A percentile compares a stretch with the other conserved stretches of the same genome.
Evolutionary conservation across 805 yeast species (phyloP).

Genomic region (Metschnikowia vanudenii): DNA sequence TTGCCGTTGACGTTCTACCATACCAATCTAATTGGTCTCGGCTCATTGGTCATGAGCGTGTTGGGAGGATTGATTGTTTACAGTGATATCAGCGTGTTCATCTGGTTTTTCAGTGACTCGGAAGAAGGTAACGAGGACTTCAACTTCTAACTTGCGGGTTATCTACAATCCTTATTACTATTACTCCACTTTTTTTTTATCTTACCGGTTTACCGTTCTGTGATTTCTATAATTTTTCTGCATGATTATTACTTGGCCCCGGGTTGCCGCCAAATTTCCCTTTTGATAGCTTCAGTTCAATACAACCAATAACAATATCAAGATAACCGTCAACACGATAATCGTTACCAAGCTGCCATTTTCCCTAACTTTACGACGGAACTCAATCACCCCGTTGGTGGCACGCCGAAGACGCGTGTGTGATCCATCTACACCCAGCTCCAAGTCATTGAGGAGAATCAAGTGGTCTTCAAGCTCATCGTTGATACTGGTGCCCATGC

Average conservation of each 20-base stretch:
- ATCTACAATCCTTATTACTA: neutral
- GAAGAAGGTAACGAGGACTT: constrained; percentile 47
- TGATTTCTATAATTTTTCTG: constrained; percentile 2
- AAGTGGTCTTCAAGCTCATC: constrained; percentile 43
- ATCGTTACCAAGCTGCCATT: constrained; percentile 46
- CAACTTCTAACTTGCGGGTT: constrained; percentile 27
- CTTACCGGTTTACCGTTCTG: neutral
- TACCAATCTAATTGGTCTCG: constrained; percentile 34
- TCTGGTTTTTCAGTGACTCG: constrained; percentile 46
- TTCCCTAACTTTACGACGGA: constrained; percentile 35
- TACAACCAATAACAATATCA: constrained; percentile 41
- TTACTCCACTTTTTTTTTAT: neutral
- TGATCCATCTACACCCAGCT: constrained; percentile 40
- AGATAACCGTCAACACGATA: constrained; percentile 38
- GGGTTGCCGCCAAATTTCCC: neutral
- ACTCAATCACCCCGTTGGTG: constrained; percentile 28
- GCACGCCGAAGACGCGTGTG: constrained; percentile 33
- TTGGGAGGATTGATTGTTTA: constrained; percentile 46
- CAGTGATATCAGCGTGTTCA: constrained; percentile 42
- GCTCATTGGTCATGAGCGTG: constrained; percentile 44
- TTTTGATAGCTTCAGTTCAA: constrained; percentile 24
- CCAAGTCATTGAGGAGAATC: constrained; percentile 41
- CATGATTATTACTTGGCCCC: neutral
- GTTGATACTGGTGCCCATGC: constrained; percentile 40
- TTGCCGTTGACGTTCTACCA: constrained; percentile 43